These are phyloP conservation scores for Dendrocalamus latiflorus DNA, from an alignment of 202 grass and related monocot genomes.

Conservation along the genomic window DNA sequence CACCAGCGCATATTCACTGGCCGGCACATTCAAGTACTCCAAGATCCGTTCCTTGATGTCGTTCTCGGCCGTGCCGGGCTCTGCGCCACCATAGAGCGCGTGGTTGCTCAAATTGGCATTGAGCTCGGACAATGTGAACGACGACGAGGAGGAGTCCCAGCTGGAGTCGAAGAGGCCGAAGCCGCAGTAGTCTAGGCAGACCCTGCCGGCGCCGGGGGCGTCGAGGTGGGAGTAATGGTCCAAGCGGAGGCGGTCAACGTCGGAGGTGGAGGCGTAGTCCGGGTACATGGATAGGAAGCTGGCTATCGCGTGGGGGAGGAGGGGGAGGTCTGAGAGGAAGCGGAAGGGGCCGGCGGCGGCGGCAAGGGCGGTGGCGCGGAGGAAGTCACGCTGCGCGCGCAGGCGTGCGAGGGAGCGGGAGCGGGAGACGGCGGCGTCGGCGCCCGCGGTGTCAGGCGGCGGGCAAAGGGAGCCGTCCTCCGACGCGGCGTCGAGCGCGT, in stretches of 20 bases:
- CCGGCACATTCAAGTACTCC: constrained; percentile 83
- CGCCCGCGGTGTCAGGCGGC: constrained; percentile 45
- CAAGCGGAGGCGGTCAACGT: constrained; percentile 70
- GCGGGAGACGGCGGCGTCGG: constrained; percentile 47
- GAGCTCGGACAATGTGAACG: too few relatives aligned
- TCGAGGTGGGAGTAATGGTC: too few relatives aligned
- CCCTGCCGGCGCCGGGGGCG: too few relatives aligned
- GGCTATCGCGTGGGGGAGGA: constrained; percentile 53
- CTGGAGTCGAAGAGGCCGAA: too few relatives aligned
- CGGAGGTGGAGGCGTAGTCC: constrained; percentile 28
- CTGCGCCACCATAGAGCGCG: too few relatives aligned
- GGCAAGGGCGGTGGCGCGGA: constrained; percentile 73
- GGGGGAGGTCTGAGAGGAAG: constrained; percentile 60
- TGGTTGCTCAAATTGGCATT: too few relatives aligned
- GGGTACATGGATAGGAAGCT: constrained; percentile 94
- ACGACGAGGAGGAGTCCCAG: too few relatives aligned
- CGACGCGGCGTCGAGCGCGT: constrained; percentile 87
- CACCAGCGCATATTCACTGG: too few relatives aligned
- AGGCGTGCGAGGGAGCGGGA: constrained; percentile 89
- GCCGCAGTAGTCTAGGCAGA: too few relatives aligned
- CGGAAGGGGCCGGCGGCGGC: constrained; percentile 54
- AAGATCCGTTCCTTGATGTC: too few relatives aligned
- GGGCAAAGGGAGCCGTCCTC: constrained; percentile 86
- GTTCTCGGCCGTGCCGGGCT: too few relatives aligned
- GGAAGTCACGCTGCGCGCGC: constrained; percentile 81